Conservation (phyloP, 108 stramenopile genomes). For the Bacterosira constricta region DNA sequence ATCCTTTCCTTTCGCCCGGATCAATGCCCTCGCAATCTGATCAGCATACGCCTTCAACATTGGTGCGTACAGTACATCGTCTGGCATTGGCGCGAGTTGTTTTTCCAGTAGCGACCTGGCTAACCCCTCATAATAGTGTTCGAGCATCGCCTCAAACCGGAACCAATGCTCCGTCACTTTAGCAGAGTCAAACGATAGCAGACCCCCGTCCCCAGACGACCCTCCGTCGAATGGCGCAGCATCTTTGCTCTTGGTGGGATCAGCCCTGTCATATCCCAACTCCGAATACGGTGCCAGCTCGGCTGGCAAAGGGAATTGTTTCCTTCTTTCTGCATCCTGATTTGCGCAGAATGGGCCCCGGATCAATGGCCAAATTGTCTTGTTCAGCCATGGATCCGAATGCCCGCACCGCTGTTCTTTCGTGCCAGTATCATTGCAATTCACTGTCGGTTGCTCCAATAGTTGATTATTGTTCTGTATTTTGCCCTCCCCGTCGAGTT, state of each 20-base stretch:
- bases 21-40: conserved; percentile 3
- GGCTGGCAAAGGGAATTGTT: conserved; percentile 3
- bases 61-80: not conserved
- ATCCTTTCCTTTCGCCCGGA: not conserved
- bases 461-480: not conserved
- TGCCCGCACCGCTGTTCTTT: not conserved
- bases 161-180: conserved; percentile 11
- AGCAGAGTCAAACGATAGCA: not conserved
- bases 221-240: conserved; percentile 18
- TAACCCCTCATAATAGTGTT: conserved; percentile 16
- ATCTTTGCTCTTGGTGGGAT: conserved; percentile 8
- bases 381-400: conserved; percentile 10
- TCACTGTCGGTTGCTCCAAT: not conserved
- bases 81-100: not conserved
- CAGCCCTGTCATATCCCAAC: conserved; percentile 10
- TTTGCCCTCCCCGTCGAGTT: not conserved
- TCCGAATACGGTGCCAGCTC: conserved; percentile 7
- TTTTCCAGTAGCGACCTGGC: not conserved
- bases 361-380: conserved; percentile 15
- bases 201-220: not conserved
- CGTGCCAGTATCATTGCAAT: not conserved
- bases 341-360: conserved; percentile 11
- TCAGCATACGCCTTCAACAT: conserved; percentile 7
- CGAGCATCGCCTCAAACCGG: conserved; percentile 15
- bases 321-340: not conserved